phyloP scores from a whole-genome alignment of 108 stramenopile genomes.

The Nitzschia sp. region DNA sequence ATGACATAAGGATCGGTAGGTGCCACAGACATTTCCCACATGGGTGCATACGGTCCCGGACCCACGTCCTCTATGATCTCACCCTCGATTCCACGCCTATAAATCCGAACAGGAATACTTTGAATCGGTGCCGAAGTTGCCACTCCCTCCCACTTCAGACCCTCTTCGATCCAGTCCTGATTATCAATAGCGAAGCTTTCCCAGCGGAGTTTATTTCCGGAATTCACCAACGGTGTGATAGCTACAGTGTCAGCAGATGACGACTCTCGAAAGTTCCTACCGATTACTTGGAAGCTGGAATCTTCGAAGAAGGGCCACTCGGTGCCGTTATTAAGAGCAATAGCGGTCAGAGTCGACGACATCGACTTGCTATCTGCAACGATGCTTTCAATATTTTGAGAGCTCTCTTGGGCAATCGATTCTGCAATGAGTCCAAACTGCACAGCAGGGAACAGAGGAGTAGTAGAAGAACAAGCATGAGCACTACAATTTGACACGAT shows the following conservation, averaged over 20 bases:
- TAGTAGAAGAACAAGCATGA: too few species aligned
- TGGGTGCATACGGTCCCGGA: neutral
- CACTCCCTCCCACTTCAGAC: neutral
- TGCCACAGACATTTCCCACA: neutral
- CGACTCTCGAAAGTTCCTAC: neutral
- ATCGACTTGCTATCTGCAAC: neutral
- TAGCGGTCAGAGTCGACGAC: conserved; percentile 1
- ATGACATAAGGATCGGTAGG: conserved; percentile 1
- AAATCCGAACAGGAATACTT: neutral
- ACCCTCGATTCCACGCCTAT: neutral
- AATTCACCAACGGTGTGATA: conserved; percentile 11
- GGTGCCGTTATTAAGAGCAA: neutral
- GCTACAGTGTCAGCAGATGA: neutral
- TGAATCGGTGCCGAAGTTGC: neutral
- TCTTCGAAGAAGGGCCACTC: neutral
- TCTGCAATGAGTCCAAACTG: conserved; percentile 12
- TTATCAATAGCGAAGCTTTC: conserved; percentile 7
- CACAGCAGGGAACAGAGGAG: neutral
- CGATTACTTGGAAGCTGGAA: neutral
- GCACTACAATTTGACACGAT: too few species aligned
- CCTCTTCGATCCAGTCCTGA: conserved; percentile 9
- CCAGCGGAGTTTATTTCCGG: neutral
- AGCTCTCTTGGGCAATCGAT: neutral
- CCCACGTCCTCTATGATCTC: neutral
- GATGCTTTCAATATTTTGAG: neutral